Percentiles rank a stretch among this genome's conserved stretches.
These are phyloP conservation scores for Kwoniella europaea DNA, from an alignment of 768 basidiomycete genomes.

Conservation along the genomic window DNA sequence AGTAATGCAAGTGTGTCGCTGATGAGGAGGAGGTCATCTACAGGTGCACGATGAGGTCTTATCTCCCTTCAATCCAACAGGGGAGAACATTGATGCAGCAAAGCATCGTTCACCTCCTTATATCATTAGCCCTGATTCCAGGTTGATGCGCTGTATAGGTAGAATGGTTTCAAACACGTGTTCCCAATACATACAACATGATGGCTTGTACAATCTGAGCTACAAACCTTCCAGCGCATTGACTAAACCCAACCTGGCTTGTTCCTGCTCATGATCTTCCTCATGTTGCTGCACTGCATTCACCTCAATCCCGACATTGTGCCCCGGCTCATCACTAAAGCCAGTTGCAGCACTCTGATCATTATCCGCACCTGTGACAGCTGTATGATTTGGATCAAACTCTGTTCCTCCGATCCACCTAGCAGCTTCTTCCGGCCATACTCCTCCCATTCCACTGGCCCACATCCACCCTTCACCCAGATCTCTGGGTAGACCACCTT, in stretches of 20 bases:
- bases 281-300: too few relatives aligned
- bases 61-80: too few relatives aligned
- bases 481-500: constrained; percentile 29
- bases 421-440: constrained; percentile 31
- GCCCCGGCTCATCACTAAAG: too few relatives aligned
- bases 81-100: too few relatives aligned
- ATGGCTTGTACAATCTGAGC: neutral
- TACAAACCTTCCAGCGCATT: constrained; percentile 20
- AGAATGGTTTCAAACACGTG: neutral
- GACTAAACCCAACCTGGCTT: constrained; percentile 19
- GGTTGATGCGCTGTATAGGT: too few relatives aligned
- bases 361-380: neutral
- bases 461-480: constrained; percentile 47
- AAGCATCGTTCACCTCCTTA: too few relatives aligned
- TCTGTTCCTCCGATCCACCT: neutral
- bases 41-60: too few relatives aligned
- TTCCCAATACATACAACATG: neutral
- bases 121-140: too few relatives aligned
- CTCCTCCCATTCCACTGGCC: constrained; percentile 29
- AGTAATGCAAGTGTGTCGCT: too few relatives aligned
- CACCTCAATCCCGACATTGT: too few relatives aligned
- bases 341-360: too few relatives aligned
- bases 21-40: too few relatives aligned
- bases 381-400: neutral
- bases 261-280: constrained; percentile 7